Percentiles rank a stretch among this genome's conserved stretches.
These are phyloP conservation scores for Candida pseudoviswanathii DNA, from an alignment of 1,139 yeast genomes.

Conservation along the genomic window DNA sequence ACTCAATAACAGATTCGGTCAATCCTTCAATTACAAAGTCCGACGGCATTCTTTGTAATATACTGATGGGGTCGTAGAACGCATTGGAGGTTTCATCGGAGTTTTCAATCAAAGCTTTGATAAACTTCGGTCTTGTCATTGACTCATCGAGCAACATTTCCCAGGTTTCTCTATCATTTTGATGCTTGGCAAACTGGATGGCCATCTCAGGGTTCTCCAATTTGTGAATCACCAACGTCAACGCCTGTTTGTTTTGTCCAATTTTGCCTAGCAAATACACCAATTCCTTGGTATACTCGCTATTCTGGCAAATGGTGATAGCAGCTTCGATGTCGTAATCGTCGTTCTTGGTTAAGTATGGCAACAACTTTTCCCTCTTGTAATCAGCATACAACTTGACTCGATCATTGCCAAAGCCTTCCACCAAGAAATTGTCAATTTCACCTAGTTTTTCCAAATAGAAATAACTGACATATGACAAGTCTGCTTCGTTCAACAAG, in stretches of 20 bases:
- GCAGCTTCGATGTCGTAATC: constrained; percentile 75
- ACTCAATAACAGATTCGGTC: constrained; percentile 59
- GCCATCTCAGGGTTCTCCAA: constrained; percentile 81
- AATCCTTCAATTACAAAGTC: constrained; percentile 52
- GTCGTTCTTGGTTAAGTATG: constrained; percentile 45
- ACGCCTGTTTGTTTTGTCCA: constrained; percentile 78
- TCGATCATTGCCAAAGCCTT: constrained; percentile 65
- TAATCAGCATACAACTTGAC: constrained; percentile 66
- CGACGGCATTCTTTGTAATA: constrained; percentile 67
- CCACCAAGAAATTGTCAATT: constrained; percentile 56
- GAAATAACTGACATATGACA: constrained; percentile 61
- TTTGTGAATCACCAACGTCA: constrained; percentile 73
- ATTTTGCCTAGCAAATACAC: constrained; percentile 81
- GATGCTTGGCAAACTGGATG: constrained; percentile 73
- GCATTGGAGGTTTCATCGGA: constrained; percentile 56
- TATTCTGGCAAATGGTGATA: constrained; percentile 59
- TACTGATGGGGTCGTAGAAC: constrained; percentile 66
- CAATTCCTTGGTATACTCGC: constrained; percentile 61
- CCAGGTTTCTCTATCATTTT: constrained; percentile 80
- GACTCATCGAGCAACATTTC: constrained; percentile 71
- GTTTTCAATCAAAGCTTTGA: constrained; percentile 70
- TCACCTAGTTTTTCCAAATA: constrained; percentile 56
- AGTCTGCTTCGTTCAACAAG: constrained; percentile 42
- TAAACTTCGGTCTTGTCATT: constrained; percentile 69
- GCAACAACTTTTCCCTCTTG: constrained; percentile 53